These are phyloP conservation scores for Penicillium turbatum DNA, from an alignment of 495 filamentous ascomycete species.

Conservation along the genomic window DNA sequence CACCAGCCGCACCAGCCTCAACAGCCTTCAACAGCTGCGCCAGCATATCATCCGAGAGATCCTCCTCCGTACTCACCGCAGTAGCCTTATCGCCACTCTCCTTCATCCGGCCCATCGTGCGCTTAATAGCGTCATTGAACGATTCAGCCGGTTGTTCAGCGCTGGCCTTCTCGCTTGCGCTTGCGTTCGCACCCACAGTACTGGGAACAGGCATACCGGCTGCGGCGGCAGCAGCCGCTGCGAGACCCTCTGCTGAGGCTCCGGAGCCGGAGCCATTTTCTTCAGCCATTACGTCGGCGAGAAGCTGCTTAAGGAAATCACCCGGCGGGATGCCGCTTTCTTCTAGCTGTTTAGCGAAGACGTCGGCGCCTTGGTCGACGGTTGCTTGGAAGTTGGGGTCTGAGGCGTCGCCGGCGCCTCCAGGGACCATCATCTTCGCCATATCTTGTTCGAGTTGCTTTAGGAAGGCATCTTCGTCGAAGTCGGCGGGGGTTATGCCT, in stretches of 20 bases:
- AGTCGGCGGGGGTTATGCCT: conserved; percentile 21
- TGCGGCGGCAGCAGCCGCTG: conserved; percentile 7
- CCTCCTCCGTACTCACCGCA: conserved; percentile 59
- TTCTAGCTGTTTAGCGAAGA: conserved; percentile 78
- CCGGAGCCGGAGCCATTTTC: conserved; percentile 50
- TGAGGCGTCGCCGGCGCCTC: conserved; percentile 11
- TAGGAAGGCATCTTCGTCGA: conserved; percentile 63
- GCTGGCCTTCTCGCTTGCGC: conserved; percentile 19
- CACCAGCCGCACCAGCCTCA: conserved; percentile 55
- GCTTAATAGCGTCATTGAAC: conserved; percentile 86
- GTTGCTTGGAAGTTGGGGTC: conserved; percentile 25
- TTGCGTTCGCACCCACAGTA: neutral
- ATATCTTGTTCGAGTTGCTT: conserved; percentile 82
- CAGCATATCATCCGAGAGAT: conserved; percentile 71
- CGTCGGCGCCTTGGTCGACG: conserved; percentile 38
- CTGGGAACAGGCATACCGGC: neutral
- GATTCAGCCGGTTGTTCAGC: conserved; percentile 41
- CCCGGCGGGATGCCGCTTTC: conserved; percentile 62
- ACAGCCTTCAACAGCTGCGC: conserved; percentile 81
- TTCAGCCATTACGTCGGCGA: conserved; percentile 80
- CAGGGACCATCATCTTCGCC: conserved; percentile 65
- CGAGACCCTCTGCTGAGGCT: conserved; percentile 12
- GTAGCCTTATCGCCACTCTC: conserved; percentile 75
- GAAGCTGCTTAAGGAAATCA: conserved; percentile 75
- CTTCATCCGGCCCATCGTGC: conserved; percentile 93